These are phyloP conservation scores for Nissolia schottii DNA, from an alignment of 306 rosid genomes.

Conservation along the genomic window DNA sequence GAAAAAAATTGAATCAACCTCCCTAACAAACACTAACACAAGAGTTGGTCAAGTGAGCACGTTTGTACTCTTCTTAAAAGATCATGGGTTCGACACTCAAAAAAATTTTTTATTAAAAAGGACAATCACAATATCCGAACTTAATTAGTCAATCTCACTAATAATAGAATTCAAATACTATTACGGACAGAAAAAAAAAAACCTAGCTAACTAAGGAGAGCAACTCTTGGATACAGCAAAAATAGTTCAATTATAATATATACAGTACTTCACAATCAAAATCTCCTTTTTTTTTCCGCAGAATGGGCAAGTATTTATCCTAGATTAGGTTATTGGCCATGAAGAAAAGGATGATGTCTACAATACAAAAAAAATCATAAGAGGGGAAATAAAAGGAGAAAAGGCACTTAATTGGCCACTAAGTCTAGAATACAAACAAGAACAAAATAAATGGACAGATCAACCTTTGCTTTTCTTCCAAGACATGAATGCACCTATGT, in stretches of 20 bases:
- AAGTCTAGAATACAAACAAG: background rate
- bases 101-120: too few species aligned
- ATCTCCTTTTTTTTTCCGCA: background rate
- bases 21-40: too few species aligned
- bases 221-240: background rate
- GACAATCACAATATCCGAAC: too few species aligned
- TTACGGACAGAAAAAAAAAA: too few species aligned
- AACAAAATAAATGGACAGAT: background rate
- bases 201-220: too few species aligned
- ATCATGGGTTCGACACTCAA: too few species aligned
- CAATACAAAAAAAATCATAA: background rate
- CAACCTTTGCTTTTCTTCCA: slow-evolving; percentile 21
- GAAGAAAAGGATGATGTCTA: slow-evolving; percentile 10
- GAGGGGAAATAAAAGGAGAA: background rate
- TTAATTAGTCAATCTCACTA: too few species aligned
- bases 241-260: background rate
- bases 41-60: too few species aligned
- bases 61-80: too few species aligned
- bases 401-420: background rate
- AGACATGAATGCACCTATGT: background rate
- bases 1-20: background rate
- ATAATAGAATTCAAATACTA: too few species aligned
- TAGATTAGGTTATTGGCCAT: background rate
- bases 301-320: background rate
- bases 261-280: background rate